phyloP scores from a whole-genome alignment of 176 grass and related monocot species.

The Aegilops longissima region DNA sequence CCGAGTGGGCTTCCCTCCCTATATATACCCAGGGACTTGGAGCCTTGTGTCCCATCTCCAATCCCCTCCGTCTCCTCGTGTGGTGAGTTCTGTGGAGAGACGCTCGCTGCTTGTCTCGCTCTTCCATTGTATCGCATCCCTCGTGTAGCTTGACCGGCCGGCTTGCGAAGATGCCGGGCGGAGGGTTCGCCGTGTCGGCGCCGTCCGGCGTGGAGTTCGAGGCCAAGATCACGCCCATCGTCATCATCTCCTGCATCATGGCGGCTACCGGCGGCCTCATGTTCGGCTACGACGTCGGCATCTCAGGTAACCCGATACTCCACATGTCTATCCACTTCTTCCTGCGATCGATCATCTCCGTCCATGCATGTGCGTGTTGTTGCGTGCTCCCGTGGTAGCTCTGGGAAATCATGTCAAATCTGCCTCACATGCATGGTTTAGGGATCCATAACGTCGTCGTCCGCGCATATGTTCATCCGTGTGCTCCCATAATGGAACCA shows the following conservation, averaged over 20 bases:
- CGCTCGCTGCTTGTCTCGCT: not conserved
- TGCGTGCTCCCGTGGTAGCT: not conserved
- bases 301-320: constrained; percentile 53
- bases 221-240: constrained; percentile 91
- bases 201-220: constrained; percentile 65
- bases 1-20: not conserved
- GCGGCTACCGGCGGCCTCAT: constrained; percentile 88
- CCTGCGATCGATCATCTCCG: not conserved
- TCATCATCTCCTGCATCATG: constrained; percentile 94
- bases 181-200: constrained; percentile 74
- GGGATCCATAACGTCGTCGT: not conserved
- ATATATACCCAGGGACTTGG: not conserved
- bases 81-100: not conserved
- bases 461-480: not conserved
- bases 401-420: not conserved
- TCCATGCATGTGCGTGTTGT: not conserved
- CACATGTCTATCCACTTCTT: not conserved
- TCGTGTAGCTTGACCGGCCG: not conserved
- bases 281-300: constrained; percentile 94
- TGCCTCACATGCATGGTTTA: not conserved
- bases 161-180: constrained; percentile 57
- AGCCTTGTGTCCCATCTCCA: not conserved
- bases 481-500: not conserved
- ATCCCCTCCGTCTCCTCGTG: not conserved
- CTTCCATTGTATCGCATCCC: not conserved